Base-by-base conservation (phyloP, 257 asterid genomes). In the Craterostigma plantagineum region DNA sequence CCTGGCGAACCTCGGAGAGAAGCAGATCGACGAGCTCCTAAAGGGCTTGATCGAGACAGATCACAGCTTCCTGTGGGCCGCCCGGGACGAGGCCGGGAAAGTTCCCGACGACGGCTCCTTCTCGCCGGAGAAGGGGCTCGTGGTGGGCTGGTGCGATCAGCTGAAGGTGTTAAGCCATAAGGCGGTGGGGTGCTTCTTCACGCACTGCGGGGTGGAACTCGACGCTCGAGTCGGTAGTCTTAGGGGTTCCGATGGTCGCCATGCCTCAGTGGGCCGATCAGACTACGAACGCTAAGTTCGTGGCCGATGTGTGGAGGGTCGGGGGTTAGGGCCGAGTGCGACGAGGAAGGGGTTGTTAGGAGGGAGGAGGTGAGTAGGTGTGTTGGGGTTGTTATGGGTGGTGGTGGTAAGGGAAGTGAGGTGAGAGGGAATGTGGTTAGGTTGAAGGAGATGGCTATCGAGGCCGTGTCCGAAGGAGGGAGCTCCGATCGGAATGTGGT, bases 161-260 rank as follows among this genome's bases (percentile, higher is more conserved):
- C 17, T 50, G 1, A 45, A 58, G 14, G 55, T 55, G 1, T 45
- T 76, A 35, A 34, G 64, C 0, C 64, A 64, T n/a, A 33, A 38
- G 3, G 66, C 67, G 18, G 49, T 67, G 18, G 71, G 80, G 45
- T 52, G 77, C 13, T 76, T 76, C 41, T 3, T 72, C 1, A 46
- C 68, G 0, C 82, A 76, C 12, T 39, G 82, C 38, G 87, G 87
- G n/a, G 0, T 76, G 81, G 81, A 72, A 76, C 43, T 76, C 78
- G 33, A 71, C 78, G 0, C 9, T 68, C 7, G 81, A 76, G 33
- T 78, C 72, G 0, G 10, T 72, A 44, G 16, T 53, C 12, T 16
- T 54, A 40, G 77, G 77, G 1, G 73, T 65, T 15, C 67, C 70
- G 0, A 51, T 62, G 64, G 70, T 65, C 54, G 59, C 14, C 1